Percentiles rank a stretch among this genome's conserved stretches.
phyloP scores from a whole-genome alignment of 2,329 filamentous ascomycete genomes.

The Talaromyces sp. region DNA sequence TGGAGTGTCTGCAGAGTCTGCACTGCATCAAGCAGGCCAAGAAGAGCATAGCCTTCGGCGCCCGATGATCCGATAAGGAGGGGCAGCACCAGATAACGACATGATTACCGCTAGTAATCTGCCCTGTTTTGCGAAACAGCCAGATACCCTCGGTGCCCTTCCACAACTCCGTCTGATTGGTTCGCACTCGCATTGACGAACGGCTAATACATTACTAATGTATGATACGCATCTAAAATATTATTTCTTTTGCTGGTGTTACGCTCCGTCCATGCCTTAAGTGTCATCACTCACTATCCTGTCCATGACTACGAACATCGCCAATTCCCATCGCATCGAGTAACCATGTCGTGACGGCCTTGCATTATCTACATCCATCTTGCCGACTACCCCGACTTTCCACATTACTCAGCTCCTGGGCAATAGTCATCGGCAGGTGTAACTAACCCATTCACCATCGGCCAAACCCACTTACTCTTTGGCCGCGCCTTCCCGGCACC shows the following conservation, averaged over 20 bases:
- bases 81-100: conserved; percentile 14
- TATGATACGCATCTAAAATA: conserved; percentile 3
- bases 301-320: neutral
- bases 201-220: conserved; percentile 3
- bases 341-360: conserved; percentile 8
- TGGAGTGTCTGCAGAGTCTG: neutral
- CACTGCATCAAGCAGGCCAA: neutral
- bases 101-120: conserved; percentile 12
- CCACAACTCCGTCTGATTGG: neutral
- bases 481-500: conserved; percentile 15
- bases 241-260: conserved; percentile 5
- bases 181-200: neutral
- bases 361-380: neutral
- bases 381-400: neutral
- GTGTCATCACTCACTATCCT: conserved; percentile 3
- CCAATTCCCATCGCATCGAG: conserved; percentile 7
- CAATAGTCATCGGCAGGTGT: neutral
- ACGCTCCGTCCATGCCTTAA: neutral
- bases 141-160: neutral
- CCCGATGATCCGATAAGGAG: conserved; percentile 16
- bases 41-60: conserved; percentile 3
- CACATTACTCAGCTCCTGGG: neutral
- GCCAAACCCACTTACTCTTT: conserved; percentile 9
- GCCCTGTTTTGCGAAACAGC: neutral
- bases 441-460: neutral